Evolutionary conservation across 306 rosid genomes (phyloP), one percentile per base, ranked within the genome.

Genomic region (Spatholobus suberectus): DNA sequence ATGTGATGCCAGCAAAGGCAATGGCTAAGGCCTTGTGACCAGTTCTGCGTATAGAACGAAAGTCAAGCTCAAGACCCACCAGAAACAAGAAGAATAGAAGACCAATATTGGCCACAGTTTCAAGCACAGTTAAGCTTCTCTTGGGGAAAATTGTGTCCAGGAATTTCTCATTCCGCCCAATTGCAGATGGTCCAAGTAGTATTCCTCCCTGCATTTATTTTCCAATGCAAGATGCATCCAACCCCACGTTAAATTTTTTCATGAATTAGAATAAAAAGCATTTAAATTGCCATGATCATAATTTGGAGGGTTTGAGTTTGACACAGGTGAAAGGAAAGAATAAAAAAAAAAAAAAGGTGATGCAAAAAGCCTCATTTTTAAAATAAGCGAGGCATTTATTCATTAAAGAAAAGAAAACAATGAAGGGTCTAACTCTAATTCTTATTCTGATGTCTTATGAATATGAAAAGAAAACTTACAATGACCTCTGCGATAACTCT

Each of bases 401-500:
- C 14, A 38, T 23, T 0, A 52, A 15, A 27, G 23, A 37, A 8
- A 9, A 21, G 14, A 67, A 67, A 67, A 43, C 8, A 70, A 43
- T 32, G 62, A 35, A 72, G 17, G 71, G 59, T 41, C 14, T 41
- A 61, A 77, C n/a, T 69, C 20, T 11, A 23, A 23, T 44, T 44
- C 14, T 23, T 13, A 27, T 38, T 76, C 9, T 21, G 2, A 61
- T 57, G 77, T 27, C 8, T 29, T 8, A n/a, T 41, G 73, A n/a
- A n/a, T n/a, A n/a, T n/a, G 38, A 29, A 57, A 58, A 66, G n/a
- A 74, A 57, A 24, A 34, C 85, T 78, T 88, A 89, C 95, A 47
- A 91, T 85, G 84, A 91, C 59, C 72, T 91, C 96, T 20, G 92
- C 96, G 21, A 91, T 90, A 44, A 91, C 93, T 75, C 96, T 85